Percentiles rank a stretch among this genome's conserved stretches.
Evolutionary conservation across 2,329 filamentous ascomycete genomes (phyloP).

Genomic region (Bipolaris cookei): DNA sequence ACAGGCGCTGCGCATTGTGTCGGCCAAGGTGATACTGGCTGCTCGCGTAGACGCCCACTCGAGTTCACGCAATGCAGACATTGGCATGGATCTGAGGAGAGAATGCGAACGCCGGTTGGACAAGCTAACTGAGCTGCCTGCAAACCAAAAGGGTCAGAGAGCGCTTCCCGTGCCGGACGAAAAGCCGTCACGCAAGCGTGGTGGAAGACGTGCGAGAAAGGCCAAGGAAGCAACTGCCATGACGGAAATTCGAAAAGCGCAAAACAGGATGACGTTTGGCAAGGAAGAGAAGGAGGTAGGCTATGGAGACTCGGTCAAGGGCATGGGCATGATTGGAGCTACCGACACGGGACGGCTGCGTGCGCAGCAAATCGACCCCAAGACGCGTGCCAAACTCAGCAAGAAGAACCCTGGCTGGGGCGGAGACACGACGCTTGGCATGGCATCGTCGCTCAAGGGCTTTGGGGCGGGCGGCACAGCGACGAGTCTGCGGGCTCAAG

Average conservation of each 20-base stretch:
- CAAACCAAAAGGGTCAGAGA: constrained; percentile 82
- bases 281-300: constrained; percentile 94
- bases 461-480: constrained; percentile 72
- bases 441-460: constrained; percentile 73
- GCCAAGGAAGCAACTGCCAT: constrained; percentile 97
- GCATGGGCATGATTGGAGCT: constrained; percentile 94
- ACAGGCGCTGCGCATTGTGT: constrained; percentile 93
- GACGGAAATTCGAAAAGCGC: constrained; percentile 94
- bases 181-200: constrained; percentile 90
- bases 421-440: constrained; percentile 62
- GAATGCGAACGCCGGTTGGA: constrained; percentile 86
- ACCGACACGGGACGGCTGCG: constrained; percentile 88
- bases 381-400: constrained; percentile 89
- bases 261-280: constrained; percentile 94
- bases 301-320: constrained; percentile 85
- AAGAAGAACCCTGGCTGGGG: constrained; percentile 98
- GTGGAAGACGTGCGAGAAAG: constrained; percentile 86
- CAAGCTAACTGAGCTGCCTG: constrained; percentile 88
- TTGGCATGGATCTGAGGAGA: constrained; percentile 80
- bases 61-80: constrained; percentile 78
- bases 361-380: constrained; percentile 85
- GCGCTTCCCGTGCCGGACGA: constrained; percentile 90
- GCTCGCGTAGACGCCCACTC: constrained; percentile 89
- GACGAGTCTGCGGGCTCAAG: constrained; percentile 77
- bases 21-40: constrained; percentile 91